Evolutionary conservation across 2,329 filamentous ascomycete species (phyloP).

Genomic region (Camillea tinctor): DNA sequence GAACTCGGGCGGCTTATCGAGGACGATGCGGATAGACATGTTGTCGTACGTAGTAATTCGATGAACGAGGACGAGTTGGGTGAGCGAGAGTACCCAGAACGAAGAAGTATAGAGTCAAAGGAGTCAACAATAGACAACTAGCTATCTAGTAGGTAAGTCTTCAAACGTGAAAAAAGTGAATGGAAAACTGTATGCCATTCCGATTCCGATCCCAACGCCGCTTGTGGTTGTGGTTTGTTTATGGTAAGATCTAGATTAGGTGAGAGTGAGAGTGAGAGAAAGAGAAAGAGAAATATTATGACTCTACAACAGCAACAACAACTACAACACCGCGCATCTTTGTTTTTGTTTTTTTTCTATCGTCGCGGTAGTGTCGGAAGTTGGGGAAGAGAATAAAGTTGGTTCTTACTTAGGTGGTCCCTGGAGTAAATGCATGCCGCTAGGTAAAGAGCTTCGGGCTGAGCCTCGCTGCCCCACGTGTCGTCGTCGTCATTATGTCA

Average conservation of each 20-base stretch:
- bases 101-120: neutral
- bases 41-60: neutral
- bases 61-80: too few species aligned
- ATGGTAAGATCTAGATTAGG: neutral
- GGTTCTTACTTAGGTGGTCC: too few species aligned
- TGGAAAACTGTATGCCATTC: neutral
- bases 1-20: slow-evolving; percentile 67
- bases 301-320: too few species aligned
- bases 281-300: too few species aligned
- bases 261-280: too few species aligned
- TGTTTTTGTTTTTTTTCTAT: neutral
- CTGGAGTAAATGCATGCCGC: too few species aligned
- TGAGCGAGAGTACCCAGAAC: neutral
- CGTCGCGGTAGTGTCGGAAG: neutral
- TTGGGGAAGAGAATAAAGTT: neutral
- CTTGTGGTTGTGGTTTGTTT: too few species aligned
- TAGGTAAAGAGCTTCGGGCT: slow-evolving; percentile 6
- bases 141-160: neutral
- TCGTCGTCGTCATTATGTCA: slow-evolving; percentile 19
- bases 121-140: neutral
- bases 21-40: slow-evolving; percentile 67
- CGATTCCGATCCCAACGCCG: too few species aligned
- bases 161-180: neutral
- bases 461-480: slow-evolving; percentile 18
- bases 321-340: neutral